Percentiles rank a stretch among this genome's conserved stretches.
phyloP scores from a whole-genome alignment of 2,329 filamentous ascomycete species.

The Scorias spongiosa region DNA sequence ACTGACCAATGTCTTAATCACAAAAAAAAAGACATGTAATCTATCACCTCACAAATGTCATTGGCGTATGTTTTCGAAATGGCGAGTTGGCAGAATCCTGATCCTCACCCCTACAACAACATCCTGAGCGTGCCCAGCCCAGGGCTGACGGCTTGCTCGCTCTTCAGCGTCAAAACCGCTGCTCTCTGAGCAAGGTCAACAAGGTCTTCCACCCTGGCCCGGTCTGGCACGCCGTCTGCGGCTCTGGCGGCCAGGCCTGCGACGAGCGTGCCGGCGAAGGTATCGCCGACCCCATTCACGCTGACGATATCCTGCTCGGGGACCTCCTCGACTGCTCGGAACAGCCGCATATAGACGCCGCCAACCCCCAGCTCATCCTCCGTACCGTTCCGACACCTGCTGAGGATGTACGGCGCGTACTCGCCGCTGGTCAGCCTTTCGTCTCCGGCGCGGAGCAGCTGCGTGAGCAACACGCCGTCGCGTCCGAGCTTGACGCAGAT shows the following conservation, averaged over 20 bases:
- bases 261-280: conserved; percentile 73
- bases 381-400: conserved; percentile 36
- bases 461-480: conserved; percentile 60
- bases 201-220: conserved; percentile 41
- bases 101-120: conserved; percentile 5
- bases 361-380: conserved; percentile 42
- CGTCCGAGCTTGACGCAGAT: conserved; percentile 72
- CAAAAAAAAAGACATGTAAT: too few relatives aligned
- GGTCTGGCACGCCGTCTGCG: conserved; percentile 16
- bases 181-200: conserved; percentile 71
- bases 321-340: conserved; percentile 52
- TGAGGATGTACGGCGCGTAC: conserved; percentile 55
- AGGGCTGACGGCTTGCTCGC: conserved; percentile 55
- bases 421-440: conserved; percentile 46
- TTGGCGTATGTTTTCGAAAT: too few relatives aligned
- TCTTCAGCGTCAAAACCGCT: conserved; percentile 63
- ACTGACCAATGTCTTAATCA: too few relatives aligned
- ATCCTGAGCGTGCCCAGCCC: conserved; percentile 32
- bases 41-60: too few relatives aligned
- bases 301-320: conserved; percentile 53
- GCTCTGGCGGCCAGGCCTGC: conserved; percentile 51
- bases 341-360: conserved; percentile 66
- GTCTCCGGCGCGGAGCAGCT: conserved; percentile 53
- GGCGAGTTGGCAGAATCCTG: too few relatives aligned
- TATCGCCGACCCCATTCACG: conserved; percentile 90